Percentiles rank a stretch among this genome's conserved stretches.
Conservation (phyloP, 1,139 yeast genomes). For the Eremothecium sinecaudum region DNA sequence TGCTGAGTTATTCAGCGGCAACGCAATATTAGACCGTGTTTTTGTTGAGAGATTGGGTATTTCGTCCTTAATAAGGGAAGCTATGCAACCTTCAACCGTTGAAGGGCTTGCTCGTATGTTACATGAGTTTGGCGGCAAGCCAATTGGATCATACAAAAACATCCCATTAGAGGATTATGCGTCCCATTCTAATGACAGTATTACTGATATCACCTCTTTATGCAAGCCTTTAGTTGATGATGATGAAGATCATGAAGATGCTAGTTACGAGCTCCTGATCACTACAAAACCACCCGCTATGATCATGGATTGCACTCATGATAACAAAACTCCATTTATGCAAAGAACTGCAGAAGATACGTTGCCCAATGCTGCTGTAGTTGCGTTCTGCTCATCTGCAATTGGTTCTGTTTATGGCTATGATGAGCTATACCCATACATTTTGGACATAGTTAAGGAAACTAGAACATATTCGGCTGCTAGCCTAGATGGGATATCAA, state of each 20-base stretch:
- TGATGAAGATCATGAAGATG: constrained; percentile 15
- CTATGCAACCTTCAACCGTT: constrained; percentile 93
- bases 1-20: constrained; percentile 90
- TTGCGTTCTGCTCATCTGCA: constrained; percentile 86
- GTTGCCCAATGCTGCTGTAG: constrained; percentile 87
- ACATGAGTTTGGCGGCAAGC: constrained; percentile 89
- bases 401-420: constrained; percentile 92
- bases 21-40: constrained; percentile 79
- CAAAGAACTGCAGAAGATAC: constrained; percentile 92
- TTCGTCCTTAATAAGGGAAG: constrained; percentile 83
- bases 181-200: constrained; percentile 33
- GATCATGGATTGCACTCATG: constrained; percentile 97
- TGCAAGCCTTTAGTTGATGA: no score
- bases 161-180: constrained; percentile 51
- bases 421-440: constrained; percentile 81
- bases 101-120: constrained; percentile 78
- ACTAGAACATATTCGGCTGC: constrained; percentile 51
- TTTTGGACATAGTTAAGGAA: constrained; percentile 78
- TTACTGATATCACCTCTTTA: no score
- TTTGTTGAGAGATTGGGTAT: constrained; percentile 88
- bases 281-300: constrained; percentile 79
- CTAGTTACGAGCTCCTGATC: constrained; percentile 49
- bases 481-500: constrained; percentile 58
- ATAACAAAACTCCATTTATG: constrained; percentile 80
- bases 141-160: constrained; percentile 83